These are phyloP conservation scores for Crithidia mellificae DNA, from an alignment of 208 protist genomes.

Conservation along the genomic window DNA sequence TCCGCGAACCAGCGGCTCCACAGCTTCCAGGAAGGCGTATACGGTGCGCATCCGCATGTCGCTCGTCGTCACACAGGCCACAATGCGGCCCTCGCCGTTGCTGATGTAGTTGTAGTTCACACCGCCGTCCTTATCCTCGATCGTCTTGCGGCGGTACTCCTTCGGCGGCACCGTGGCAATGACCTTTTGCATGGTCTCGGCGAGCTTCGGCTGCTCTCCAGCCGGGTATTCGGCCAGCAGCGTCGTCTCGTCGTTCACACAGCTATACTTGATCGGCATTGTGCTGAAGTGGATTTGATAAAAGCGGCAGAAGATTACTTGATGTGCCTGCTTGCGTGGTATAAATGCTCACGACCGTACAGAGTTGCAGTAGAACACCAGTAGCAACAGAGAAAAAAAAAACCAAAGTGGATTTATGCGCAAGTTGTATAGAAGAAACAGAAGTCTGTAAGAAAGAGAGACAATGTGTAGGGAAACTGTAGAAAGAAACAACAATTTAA, in stretches of 20 bases:
- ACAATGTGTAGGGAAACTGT: slow-evolving; percentile 8
- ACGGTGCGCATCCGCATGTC: slow-evolving; percentile 92
- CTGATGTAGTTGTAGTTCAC: slow-evolving; percentile 93
- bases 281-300: neutral
- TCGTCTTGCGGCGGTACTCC: slow-evolving; percentile 88
- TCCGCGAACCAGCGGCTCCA: slow-evolving; percentile 82
- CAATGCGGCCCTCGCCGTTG: slow-evolving; percentile 87
- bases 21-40: slow-evolving; percentile 89
- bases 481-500: neutral
- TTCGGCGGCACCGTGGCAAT: slow-evolving; percentile 80
- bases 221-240: slow-evolving; percentile 84
- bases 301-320: neutral
- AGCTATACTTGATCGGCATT: slow-evolving; percentile 92
- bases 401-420: too few relatives aligned
- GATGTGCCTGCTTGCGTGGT: too few relatives aligned
- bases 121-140: slow-evolving; percentile 90
- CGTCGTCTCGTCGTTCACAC: slow-evolving; percentile 80
- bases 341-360: too few relatives aligned
- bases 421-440: too few relatives aligned
- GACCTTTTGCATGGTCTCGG: slow-evolving; percentile 89
- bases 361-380: neutral
- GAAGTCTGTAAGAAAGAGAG: too few relatives aligned
- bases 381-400: neutral
- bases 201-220: slow-evolving; percentile 70
- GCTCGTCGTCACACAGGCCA: slow-evolving; percentile 83